These are phyloP conservation scores for Geotrichum histeridarum DNA, from an alignment of 1,139 yeast species.

Conservation along the genomic window DNA sequence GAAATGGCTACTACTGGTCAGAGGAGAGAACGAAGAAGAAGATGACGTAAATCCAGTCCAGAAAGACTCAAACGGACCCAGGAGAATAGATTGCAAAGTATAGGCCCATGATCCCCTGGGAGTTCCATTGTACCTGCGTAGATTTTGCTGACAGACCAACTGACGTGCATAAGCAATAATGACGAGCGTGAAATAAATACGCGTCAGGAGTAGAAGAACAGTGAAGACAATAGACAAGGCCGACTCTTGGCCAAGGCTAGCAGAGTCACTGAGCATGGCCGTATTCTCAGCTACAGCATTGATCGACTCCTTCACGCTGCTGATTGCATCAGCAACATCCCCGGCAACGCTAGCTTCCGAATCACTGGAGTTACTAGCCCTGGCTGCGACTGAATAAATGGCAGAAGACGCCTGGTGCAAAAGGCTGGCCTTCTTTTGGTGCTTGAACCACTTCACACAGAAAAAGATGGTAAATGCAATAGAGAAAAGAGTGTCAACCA, in stretches of 20 bases:
- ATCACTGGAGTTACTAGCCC: slow-evolving; percentile 11
- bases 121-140: slow-evolving; percentile 35
- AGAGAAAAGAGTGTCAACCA: slow-evolving; percentile 63
- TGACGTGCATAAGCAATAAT: slow-evolving; percentile 55
- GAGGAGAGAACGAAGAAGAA: slow-evolving; percentile 4
- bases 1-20: background rate
- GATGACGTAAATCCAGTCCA: slow-evolving; percentile 45
- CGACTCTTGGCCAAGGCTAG: slow-evolving; percentile 66
- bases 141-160: slow-evolving; percentile 35
- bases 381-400: background rate
- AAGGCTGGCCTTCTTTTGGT: slow-evolving; percentile 9
- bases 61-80: slow-evolving; percentile 33
- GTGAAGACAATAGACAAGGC: slow-evolving; percentile 60
- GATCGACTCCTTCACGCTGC: background rate
- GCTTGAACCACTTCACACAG: slow-evolving; percentile 62
- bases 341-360: slow-evolving; percentile 6
- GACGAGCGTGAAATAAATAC: slow-evolving; percentile 64
- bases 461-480: slow-evolving; percentile 69
- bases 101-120: slow-evolving; percentile 35
- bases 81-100: slow-evolving; percentile 29
- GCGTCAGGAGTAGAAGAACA: slow-evolving; percentile 46
- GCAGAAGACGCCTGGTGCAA: background rate
- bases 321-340: background rate
- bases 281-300: background rate
- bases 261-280: slow-evolving; percentile 47